phyloP scores from a whole-genome alignment of 2,329 filamentous ascomycete species.

The Colletotrichum filicis region DNA sequence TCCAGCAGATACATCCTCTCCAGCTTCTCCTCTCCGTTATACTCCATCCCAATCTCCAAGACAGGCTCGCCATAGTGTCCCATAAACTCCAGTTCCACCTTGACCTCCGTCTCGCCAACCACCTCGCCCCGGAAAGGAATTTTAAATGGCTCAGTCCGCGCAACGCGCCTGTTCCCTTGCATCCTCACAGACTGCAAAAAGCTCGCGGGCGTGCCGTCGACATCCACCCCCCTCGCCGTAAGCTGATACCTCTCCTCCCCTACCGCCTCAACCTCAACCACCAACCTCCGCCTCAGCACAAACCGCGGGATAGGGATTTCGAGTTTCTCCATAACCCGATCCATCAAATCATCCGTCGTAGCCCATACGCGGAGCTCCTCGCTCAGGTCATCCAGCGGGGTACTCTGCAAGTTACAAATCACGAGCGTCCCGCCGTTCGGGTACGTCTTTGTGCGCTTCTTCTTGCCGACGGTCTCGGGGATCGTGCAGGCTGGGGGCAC shows the following conservation, averaged over 20 bases:
- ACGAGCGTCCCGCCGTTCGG: slow-evolving; percentile 44
- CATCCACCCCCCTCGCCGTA: slow-evolving; percentile 48
- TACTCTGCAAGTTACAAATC: slow-evolving; percentile 59
- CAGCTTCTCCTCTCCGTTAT: slow-evolving; percentile 19
- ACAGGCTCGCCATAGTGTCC: slow-evolving; percentile 58
- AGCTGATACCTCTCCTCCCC: slow-evolving; percentile 42
- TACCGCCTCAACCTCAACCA: slow-evolving; percentile 40
- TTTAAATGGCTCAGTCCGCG: slow-evolving; percentile 49
- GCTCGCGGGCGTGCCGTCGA: slow-evolving; percentile 52
- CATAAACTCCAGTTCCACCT: slow-evolving; percentile 58
- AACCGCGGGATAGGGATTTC: slow-evolving; percentile 49
- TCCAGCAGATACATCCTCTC: slow-evolving; percentile 41
- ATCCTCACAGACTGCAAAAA: slow-evolving; percentile 54
- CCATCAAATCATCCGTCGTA: slow-evolving; percentile 52
- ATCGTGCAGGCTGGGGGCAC: slow-evolving; percentile 55
- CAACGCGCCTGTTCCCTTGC: slow-evolving; percentile 47
- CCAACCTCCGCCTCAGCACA: slow-evolving; percentile 47
- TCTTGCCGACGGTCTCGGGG: slow-evolving; percentile 47
- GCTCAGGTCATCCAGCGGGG: slow-evolving; percentile 49
- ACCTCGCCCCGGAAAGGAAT: slow-evolving; percentile 47
- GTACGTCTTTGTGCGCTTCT: slow-evolving; percentile 17
- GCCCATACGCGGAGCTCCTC: slow-evolving; percentile 46
- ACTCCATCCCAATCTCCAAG: slow-evolving; percentile 42
- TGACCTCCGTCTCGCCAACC: slow-evolving; percentile 40
- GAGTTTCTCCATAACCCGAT: slow-evolving; percentile 51